These are phyloP conservation scores for Stylosanthes scabra DNA, from an alignment of 331 rosid genomes.

Conservation along the genomic window DNA sequence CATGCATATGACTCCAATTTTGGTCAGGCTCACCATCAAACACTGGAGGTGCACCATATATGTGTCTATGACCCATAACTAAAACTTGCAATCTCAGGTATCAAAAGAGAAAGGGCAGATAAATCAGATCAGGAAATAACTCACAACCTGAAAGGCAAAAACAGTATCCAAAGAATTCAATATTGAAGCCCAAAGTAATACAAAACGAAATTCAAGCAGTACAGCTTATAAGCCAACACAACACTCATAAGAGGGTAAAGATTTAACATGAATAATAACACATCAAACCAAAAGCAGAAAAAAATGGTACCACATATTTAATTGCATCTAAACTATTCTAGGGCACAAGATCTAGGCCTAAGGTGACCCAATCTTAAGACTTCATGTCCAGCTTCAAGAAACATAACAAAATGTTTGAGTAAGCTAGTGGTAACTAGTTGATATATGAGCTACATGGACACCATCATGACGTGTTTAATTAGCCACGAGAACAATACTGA, in stretches of 20 bases:
- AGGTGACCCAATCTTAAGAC: conserved; percentile 10
- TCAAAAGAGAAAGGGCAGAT: conserved; percentile 31
- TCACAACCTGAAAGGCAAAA: conserved; percentile 49
- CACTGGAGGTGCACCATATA: conserved; percentile 63
- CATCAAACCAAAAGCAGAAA: not conserved
- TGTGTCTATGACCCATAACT: conserved; percentile 84
- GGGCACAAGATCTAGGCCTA: not conserved
- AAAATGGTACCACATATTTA: conserved; percentile 20
- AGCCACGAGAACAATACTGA: too few relatives aligned
- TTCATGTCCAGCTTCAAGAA: conserved; percentile 31
- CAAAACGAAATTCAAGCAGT: conserved; percentile 34
- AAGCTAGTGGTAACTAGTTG: conserved; percentile 1
- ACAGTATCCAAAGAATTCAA: conserved; percentile 36
- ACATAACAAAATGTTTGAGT: not conserved
- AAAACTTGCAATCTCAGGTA: conserved; percentile 41
- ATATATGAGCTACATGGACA: conserved; percentile 29
- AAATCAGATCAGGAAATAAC: conserved; percentile 39
- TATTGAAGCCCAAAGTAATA: conserved; percentile 26
- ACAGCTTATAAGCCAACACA: conserved; percentile 21
- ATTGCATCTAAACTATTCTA: conserved; percentile 2
- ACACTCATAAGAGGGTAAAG: too few relatives aligned
- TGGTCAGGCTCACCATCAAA: conserved; percentile 76
- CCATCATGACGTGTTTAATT: too few relatives aligned
- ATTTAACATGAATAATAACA: conserved; percentile 1
- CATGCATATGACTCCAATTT: conserved; percentile 75